Base-by-base conservation (phyloP, 1,284 basidiomycete species). In the Tilletia walkeri region DNA sequence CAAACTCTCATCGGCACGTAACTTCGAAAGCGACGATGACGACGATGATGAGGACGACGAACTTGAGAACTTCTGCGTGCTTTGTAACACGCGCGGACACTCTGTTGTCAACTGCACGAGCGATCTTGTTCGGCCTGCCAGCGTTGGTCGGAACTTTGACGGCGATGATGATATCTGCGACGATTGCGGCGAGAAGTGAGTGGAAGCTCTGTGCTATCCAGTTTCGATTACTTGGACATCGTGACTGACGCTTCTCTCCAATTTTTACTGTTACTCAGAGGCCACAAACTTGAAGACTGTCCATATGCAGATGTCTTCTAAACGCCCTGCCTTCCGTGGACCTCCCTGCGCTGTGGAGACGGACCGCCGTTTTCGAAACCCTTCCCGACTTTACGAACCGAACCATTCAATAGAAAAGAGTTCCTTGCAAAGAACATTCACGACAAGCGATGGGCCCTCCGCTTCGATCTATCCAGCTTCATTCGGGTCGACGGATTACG, bases 221-320 rank as follows among this genome's bases (percentile, higher is more conserved):
- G 50, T 14, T 18, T 6, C 7, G 6, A 53, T 53, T 53, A 18
- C 18, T 18, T n/a, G 16, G 50, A 53, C 30, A 30, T 30, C 24
- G 50, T 7, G 30, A 34, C 54, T 30, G 54, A 56, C 24, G 12
- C 9, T 56, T 10, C 5, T 30, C n/a, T n/a, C 39, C 1, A 34
- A 63, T 20, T 45, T 7, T 45, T 45, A 1, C 14, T 39, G 1
- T 63, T 16, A 1, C 4, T 39, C 59, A 63, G 59, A 16, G 76
- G 76, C 12, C 76, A 78, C 67, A 70, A 70, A 0, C 74, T 78
- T 39, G 76, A 78, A 34, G 76, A 78, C 18, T 78, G 76, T 45
- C 76, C 76, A 0, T 78, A 78, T 9, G 76, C 76, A 16, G 76
- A 78, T 67, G 76, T 78, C 68, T 78, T 78, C 66, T 78, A 54